Evolutionary conservation across 208 protist genomes (phyloP).

Genomic region (Novymonas esmeraldas): DNA sequence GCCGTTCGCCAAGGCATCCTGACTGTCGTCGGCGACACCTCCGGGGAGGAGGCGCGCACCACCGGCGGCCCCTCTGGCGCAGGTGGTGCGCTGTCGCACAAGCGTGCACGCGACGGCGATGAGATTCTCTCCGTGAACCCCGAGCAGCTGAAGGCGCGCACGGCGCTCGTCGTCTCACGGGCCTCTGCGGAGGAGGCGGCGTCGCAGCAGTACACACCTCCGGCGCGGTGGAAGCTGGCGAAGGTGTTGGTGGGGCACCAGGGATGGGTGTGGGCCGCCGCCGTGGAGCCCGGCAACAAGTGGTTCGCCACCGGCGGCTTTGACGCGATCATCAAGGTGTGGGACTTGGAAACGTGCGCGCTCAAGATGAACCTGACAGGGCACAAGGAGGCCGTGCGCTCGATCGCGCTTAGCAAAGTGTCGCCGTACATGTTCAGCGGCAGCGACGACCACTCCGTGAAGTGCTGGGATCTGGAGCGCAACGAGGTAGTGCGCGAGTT

Average conservation of each 20-base stretch:
- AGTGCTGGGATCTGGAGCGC: slow-evolving; percentile 99
- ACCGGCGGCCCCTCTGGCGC: background rate
- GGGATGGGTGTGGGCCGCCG: slow-evolving; percentile 97
- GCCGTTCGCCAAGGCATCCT: slow-evolving; percentile 17
- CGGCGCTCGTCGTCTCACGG: slow-evolving; percentile 42
- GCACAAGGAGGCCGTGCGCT: slow-evolving; percentile 95
- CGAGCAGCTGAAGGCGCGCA: slow-evolving; percentile 52
- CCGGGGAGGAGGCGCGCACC: background rate
- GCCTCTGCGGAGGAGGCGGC: slow-evolving; percentile 20
- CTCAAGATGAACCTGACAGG: slow-evolving; percentile 99
- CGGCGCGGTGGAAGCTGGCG: slow-evolving; percentile 94
- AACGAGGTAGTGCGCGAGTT: slow-evolving; percentile 96
- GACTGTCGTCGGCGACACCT: slow-evolving; percentile 11
- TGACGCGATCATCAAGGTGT: slow-evolving; percentile 99
- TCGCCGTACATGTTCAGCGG: slow-evolving; percentile 99
- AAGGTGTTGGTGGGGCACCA: slow-evolving; percentile 91
- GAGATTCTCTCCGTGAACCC: slow-evolving; percentile 60
- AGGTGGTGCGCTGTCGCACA: slow-evolving; percentile 12
- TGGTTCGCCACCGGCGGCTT: slow-evolving; percentile 98
- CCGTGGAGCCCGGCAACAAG: slow-evolving; percentile 98
- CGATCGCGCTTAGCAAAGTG: slow-evolving; percentile 85
- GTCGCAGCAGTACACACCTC: slow-evolving; percentile 42
- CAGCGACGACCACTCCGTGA: slow-evolving; percentile 98
- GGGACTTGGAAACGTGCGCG: slow-evolving; percentile 96
- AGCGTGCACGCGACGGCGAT: slow-evolving; percentile 39